Conservation (phyloP, 352 stramenopile species). For the Phytopythium vexans region DNA sequence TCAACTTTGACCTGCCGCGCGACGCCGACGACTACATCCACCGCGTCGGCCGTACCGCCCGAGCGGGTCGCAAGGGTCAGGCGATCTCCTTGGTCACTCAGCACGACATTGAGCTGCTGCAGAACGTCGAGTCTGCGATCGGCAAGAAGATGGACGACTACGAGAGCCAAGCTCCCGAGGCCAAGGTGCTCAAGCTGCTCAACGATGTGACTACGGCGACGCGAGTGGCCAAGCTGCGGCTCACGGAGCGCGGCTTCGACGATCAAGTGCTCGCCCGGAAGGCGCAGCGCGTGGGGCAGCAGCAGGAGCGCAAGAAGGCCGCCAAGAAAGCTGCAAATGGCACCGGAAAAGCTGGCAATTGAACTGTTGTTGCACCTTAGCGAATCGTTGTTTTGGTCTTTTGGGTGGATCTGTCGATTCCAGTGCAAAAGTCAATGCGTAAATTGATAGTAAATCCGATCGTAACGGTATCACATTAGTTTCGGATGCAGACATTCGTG, state of each 20-base stretch:
- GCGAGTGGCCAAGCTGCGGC: slow-evolving; percentile 91
- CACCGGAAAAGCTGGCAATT: no score
- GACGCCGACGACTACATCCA: slow-evolving; percentile 98
- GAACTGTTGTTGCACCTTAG: no score
- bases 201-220: slow-evolving; percentile 94
- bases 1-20: slow-evolving; percentile 97
- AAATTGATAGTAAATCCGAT: no score
- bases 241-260: slow-evolving; percentile 87
- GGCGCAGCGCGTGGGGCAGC: slow-evolving; percentile 59
- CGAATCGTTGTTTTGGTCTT: no score
- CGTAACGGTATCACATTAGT: no score
- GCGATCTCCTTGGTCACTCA: slow-evolving; percentile 95
- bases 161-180: slow-evolving; percentile 70
- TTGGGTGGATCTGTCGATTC: no score
- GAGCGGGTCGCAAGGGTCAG: slow-evolving; percentile 87
- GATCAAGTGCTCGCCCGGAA: slow-evolving; percentile 79
- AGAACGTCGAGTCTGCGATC: slow-evolving; percentile 93
- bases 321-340: background rate
- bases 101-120: slow-evolving; percentile 92
- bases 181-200: slow-evolving; percentile 94
- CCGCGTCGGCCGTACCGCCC: slow-evolving; percentile 94
- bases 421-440: no score
- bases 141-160: slow-evolving; percentile 92
- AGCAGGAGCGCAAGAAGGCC: slow-evolving; percentile 24
- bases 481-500: no score